Conservation (phyloP, 2,329 filamentous ascomycete species). For the Orbilia javanica region DNA sequence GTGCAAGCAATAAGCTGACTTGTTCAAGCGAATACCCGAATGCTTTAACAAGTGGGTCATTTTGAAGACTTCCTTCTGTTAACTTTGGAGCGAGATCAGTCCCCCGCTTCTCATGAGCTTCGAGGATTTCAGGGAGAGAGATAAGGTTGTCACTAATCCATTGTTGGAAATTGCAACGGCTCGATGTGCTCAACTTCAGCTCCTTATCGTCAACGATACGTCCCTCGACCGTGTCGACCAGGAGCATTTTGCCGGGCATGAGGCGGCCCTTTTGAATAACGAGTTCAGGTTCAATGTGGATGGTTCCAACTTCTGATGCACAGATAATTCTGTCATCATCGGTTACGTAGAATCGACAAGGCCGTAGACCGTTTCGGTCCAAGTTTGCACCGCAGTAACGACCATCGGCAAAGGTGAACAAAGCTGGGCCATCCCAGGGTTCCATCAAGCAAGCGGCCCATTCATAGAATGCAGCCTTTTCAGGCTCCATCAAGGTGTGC, state of each 20-base stretch:
- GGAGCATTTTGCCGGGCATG: constrained; percentile 93
- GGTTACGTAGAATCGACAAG: constrained; percentile 96
- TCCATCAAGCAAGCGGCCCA: constrained; percentile 99
- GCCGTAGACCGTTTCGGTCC: constrained; percentile 92
- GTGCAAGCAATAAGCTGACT: constrained; percentile 88
- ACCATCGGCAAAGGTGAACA: constrained; percentile 97
- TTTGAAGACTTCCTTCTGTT: constrained; percentile 79
- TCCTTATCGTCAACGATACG: constrained; percentile 95
- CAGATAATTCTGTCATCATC: constrained; percentile 98
- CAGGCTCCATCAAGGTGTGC: constrained; percentile 89
- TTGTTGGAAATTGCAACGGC: constrained; percentile 84
- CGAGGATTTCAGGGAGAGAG: constrained; percentile 80
- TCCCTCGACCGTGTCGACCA: constrained; percentile 90
- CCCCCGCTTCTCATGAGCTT: constrained; percentile 71
- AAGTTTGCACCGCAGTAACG: constrained; percentile 97
- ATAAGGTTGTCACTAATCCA: constrained; percentile 91
- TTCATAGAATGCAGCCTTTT: constrained; percentile 97
- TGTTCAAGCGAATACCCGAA: constrained; percentile 97
- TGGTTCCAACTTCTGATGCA: constrained; percentile 95
- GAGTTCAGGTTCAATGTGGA: constrained; percentile 87
- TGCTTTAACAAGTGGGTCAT: constrained; percentile 84
- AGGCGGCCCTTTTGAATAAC: constrained; percentile 93
- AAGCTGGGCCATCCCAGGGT: constrained; percentile 95
- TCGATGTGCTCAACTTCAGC: constrained; percentile 88
- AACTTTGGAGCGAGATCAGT: constrained; percentile 76